Percentiles rank a stretch among this genome's conserved stretches.
These are phyloP conservation scores for Prunus salicina DNA, from an alignment of 306 rosid species.

Conservation along the genomic window DNA sequence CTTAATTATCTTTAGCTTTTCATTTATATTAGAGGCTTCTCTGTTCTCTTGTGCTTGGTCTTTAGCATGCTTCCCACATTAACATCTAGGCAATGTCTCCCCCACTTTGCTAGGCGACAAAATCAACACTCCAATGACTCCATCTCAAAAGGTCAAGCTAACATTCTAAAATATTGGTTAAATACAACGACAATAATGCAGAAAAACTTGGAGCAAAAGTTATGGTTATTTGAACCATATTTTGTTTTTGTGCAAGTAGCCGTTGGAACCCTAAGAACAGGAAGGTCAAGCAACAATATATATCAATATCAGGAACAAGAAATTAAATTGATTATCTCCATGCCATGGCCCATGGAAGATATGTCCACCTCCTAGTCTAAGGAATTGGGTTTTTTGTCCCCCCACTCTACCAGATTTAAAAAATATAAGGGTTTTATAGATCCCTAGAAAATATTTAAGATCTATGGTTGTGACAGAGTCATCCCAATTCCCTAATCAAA, in stretches of 20 bases:
- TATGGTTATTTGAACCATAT: conserved; percentile 6
- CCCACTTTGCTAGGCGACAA: conserved; percentile 39
- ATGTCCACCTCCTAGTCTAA: conserved; percentile 10
- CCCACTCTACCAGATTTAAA: not conserved
- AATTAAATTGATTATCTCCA: not conserved
- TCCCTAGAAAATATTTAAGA: conserved; percentile 45
- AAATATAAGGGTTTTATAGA: conserved; percentile 11
- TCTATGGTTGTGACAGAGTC: conserved; percentile 38
- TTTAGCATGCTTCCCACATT: conserved; percentile 42
- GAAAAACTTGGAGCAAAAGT: conserved; percentile 12
- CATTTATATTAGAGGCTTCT: conserved; percentile 4
- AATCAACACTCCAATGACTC: conserved; percentile 40
- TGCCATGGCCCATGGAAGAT: not conserved
- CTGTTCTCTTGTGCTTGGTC: conserved; percentile 37
- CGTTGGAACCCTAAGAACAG: conserved; percentile 18
- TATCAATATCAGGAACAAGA: not conserved
- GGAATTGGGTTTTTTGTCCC: conserved; percentile 23
- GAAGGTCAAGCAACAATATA: not conserved
- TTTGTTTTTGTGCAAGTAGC: conserved; percentile 8
- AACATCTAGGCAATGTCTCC: conserved; percentile 49
- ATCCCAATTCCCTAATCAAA: conserved; percentile 16
- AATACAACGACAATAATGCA: conserved; percentile 18
- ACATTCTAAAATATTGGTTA: not conserved
- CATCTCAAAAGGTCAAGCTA: conserved; percentile 26
- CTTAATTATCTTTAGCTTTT: not conserved